Percentiles rank a stretch among this genome's conserved stretches.
Conservation (phyloP, 2,329 filamentous ascomycete genomes). For the Penicillium sp. region DNA sequence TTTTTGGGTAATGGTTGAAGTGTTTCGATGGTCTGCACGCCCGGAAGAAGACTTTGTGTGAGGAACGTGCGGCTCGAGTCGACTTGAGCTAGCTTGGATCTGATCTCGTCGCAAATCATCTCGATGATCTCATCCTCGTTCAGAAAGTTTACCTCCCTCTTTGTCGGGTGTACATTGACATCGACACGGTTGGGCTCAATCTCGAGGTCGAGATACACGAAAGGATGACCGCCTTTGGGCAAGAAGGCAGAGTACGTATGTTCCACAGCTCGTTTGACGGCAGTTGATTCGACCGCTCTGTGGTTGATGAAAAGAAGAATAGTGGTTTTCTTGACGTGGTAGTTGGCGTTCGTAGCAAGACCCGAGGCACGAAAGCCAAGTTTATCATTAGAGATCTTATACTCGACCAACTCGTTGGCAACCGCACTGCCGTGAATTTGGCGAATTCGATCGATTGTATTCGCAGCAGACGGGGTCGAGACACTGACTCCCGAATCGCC, state of each 20-base stretch:
- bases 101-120: conserved; percentile 77
- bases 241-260: conserved; percentile 85
- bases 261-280: conserved; percentile 87
- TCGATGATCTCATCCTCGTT: conserved; percentile 97
- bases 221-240: conserved; percentile 92
- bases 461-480: conserved; percentile 74
- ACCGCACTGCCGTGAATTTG: conserved; percentile 84
- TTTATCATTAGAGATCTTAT: conserved; percentile 70
- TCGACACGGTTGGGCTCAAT: conserved; percentile 92
- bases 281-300: conserved; percentile 84
- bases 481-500: conserved; percentile 84
- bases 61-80: conserved; percentile 93
- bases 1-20: conserved; percentile 26
- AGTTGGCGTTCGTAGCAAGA: conserved; percentile 89
- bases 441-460: conserved; percentile 78
- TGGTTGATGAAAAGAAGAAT: conserved; percentile 96
- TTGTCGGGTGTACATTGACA: conserved; percentile 97
- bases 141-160: conserved; percentile 93
- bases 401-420: conserved; percentile 83
- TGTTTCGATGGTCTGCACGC: conserved; percentile 55
- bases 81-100: conserved; percentile 77
- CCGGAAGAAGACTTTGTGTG: conserved; percentile 86
- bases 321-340: conserved; percentile 85
- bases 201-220: conserved; percentile 87
- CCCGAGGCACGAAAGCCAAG: conserved; percentile 85